Percentiles rank a stretch among this genome's conserved stretches.
Evolutionary conservation across 1,284 basidiomycete genomes (phyloP).

Genomic region (Caloboletus inedulis): DNA sequence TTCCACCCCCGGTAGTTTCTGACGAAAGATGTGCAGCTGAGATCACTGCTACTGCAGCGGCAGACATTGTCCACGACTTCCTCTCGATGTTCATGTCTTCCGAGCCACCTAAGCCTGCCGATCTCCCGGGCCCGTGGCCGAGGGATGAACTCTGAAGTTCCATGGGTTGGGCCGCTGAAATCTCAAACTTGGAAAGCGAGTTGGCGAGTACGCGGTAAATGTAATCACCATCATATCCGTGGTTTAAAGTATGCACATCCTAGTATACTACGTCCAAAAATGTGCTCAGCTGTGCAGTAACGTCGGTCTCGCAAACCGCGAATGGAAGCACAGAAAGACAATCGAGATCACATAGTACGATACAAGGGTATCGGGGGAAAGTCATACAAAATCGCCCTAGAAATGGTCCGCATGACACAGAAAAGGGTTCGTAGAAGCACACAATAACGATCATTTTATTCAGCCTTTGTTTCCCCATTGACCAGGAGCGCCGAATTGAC

Average conservation of each 20-base stretch:
- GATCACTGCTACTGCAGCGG: conserved; percentile 58
- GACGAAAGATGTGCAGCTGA: conserved; percentile 44
- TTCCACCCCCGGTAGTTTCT: conserved; percentile 29
- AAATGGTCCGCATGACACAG: conserved; percentile 20
- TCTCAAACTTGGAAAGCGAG: neutral
- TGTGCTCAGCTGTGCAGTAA: neutral
- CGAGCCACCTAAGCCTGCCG: conserved; percentile 23
- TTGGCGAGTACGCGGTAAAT: neutral
- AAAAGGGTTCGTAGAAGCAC: neutral
- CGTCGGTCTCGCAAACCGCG: neutral
- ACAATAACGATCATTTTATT: conserved; percentile 3
- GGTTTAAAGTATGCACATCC: neutral
- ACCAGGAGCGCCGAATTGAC: conserved; percentile 45
- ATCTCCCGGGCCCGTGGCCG: conserved; percentile 5
- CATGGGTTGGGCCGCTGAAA: neutral
- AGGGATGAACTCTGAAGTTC: conserved; percentile 25
- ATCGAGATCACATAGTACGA: conserved; percentile 12
- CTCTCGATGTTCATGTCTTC: conserved; percentile 48
- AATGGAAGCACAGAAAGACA: neutral
- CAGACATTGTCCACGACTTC: conserved; percentile 62
- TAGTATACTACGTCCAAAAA: neutral
- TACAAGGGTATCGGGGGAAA: conserved; percentile 26
- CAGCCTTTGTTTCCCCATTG: conserved; percentile 48
- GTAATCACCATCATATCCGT: neutral
- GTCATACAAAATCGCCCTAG: conserved; percentile 14